Base-by-base conservation (phyloP, 345 rosid species). In the Nephelium lappaceum region DNA sequence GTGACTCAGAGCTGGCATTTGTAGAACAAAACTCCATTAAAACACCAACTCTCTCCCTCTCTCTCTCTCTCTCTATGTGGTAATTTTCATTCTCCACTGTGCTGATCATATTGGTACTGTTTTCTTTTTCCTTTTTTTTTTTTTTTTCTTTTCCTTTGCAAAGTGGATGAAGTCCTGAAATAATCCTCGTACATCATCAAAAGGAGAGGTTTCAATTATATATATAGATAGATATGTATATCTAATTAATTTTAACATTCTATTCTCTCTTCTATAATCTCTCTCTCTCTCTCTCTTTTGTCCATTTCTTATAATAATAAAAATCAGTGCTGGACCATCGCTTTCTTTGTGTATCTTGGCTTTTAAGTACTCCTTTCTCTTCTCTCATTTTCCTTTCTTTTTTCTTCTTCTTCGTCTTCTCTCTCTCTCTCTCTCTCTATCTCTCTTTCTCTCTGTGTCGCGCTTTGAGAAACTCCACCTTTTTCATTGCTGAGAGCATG, bases 281-380 rank as follows among this genome's bases (percentile, higher is more conserved):
- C 42, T 53, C 75, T 27, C 31, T 27, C 31, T 27, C 31, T 27
- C 31, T 41, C 74, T 79, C 78, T 76, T 79, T 57, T 80, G 76
- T 81, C 71, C 77, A 78, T 78, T 36, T 21, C 15, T 72, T 39
- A 25, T 55, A 19, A 38, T 47, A 49, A 45, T 64, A 36, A 73
- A 53, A 25, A 72, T 49, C 39, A 70, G 21, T 45, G 49, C 60
- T 72, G 60, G 73, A 78, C 85, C 78, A 79, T 55, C 75, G 63
- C 78, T 78, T 64, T 70, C 69, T 65, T 60, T 53, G 67, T 84
- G 80, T 86, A 67, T 82, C 95, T 93, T 93, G 93, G 93, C 97
- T 95, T 93, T 86, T 84, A 93, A 95, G 94, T 84, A 82, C 88
- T 77, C 82, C 61, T 79, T 65, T 81, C 58, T 81, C 74, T 75